These are phyloP conservation scores for Camelina sativa DNA, from an alignment of 345 rosid species.

Conservation along the genomic window DNA sequence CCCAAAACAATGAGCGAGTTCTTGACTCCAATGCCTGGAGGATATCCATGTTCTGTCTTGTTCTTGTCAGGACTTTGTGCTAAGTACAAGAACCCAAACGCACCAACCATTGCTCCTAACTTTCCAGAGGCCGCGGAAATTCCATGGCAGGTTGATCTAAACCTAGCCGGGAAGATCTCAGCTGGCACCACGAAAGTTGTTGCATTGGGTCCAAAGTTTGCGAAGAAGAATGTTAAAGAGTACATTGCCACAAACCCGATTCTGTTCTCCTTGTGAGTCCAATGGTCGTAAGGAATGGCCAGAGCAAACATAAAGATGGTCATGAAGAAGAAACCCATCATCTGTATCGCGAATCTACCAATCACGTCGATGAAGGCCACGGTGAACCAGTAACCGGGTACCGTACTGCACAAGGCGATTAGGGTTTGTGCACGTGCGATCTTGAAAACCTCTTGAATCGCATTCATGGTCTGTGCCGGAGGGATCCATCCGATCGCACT, in stretches of 20 bases:
- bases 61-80: conserved; percentile 72
- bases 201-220: conserved; percentile 90
- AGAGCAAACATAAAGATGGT: conserved; percentile 88
- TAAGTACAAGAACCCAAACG: conserved; percentile 81
- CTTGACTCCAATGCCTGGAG: conserved; percentile 83
- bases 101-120: conserved; percentile 88
- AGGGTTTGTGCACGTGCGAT: conserved; percentile 87
- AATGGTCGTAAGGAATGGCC: conserved; percentile 82
- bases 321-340: conserved; percentile 95
- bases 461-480: conserved; percentile 73
- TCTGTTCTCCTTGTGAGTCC: conserved; percentile 75
- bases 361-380: conserved; percentile 68
- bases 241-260: conserved; percentile 76
- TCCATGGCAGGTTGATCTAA: conserved; percentile 89
- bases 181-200: conserved; percentile 89
- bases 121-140: conserved; percentile 89
- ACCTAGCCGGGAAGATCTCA: conserved; percentile 87
- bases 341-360: conserved; percentile 75
- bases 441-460: conserved; percentile 71
- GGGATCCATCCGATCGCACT: conserved; percentile 91
- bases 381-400: conserved; percentile 91
- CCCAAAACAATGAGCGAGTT: conserved; percentile 73
- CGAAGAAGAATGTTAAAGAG: conserved; percentile 83
- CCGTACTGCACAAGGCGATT: conserved; percentile 78
- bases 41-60: conserved; percentile 86